Percentiles rank a stretch among this genome's conserved stretches.
Evolutionary conservation across 78 protist genomes (phyloP).

Genomic region (Cavenderia fasciculata): DNA sequence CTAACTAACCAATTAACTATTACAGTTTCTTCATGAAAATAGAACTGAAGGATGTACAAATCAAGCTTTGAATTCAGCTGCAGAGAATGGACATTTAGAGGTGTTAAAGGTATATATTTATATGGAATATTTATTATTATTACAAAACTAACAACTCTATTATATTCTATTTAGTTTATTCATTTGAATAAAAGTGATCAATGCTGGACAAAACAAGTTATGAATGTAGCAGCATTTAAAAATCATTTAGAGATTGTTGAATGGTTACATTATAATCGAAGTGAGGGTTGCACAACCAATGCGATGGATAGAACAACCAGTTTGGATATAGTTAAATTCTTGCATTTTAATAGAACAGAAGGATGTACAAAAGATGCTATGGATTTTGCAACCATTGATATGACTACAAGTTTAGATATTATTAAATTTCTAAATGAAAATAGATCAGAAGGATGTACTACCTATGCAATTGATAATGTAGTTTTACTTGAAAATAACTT

Average conservation of each 20-base stretch:
- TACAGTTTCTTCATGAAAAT: background rate
- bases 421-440: too few relatives aligned
- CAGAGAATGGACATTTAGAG: too few relatives aligned
- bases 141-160: too few relatives aligned
- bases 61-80: background rate
- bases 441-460: too few relatives aligned
- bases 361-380: background rate
- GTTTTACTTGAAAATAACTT: too few relatives aligned
- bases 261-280: background rate
- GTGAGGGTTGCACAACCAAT: constrained; percentile 3
- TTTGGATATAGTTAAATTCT: background rate
- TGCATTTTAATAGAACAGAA: constrained; percentile 20
- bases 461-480: too few relatives aligned
- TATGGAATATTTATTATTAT: too few relatives aligned
- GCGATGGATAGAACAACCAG: background rate
- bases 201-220: too few relatives aligned
- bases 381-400: background rate
- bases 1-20: too few relatives aligned
- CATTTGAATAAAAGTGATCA: too few relatives aligned
- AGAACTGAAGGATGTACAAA: background rate
- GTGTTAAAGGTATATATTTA: too few relatives aligned
- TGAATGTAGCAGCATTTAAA: background rate
- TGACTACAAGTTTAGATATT: background rate
- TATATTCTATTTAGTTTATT: too few relatives aligned
- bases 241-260: background rate